Conservation (phyloP, 441 rosid genomes). For the Hura crepitans region DNA sequence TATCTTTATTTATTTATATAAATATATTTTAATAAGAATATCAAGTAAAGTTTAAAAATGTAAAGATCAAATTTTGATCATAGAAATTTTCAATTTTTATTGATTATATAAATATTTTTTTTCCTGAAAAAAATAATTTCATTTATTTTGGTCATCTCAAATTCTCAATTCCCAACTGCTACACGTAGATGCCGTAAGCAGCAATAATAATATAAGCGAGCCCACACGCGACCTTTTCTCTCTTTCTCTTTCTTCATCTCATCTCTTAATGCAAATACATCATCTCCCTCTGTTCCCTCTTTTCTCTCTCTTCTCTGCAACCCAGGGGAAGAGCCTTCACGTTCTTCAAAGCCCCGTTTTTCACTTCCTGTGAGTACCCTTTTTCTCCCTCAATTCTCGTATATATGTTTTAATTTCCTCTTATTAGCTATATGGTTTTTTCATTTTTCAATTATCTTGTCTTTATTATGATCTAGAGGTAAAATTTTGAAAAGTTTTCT, state of each 20-base stretch:
- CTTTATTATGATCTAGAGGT: slow-evolving; percentile 48
- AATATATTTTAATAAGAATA: too few relatives aligned
- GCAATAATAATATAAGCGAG: slow-evolving; percentile 30
- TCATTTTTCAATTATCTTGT: background rate
- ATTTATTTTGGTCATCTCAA: slow-evolving; percentile 23
- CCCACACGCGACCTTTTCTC: slow-evolving; percentile 58
- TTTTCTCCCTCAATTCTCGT: background rate
- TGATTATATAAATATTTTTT: too few relatives aligned
- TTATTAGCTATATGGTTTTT: background rate
- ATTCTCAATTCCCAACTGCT: slow-evolving; percentile 53
- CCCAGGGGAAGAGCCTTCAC: slow-evolving; percentile 28
- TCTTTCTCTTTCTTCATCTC: slow-evolving; percentile 25
- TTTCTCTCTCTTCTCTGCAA: slow-evolving; percentile 21
- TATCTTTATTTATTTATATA: too few relatives aligned
- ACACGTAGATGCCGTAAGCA: slow-evolving; percentile 74
- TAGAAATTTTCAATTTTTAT: too few relatives aligned
- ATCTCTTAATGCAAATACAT: slow-evolving; percentile 5
- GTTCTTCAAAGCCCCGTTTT: slow-evolving; percentile 40
- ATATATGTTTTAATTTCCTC: background rate
- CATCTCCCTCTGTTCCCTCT: slow-evolving; percentile 16
- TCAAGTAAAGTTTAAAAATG: too few relatives aligned
- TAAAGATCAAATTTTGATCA: too few relatives aligned
- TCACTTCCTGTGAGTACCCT: slow-evolving; percentile 37
- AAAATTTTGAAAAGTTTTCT: background rate
- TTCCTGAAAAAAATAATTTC: too few relatives aligned